Percentiles rank a stretch among this genome's conserved stretches.
Evolutionary conservation across 2,329 filamentous ascomycete species (phyloP).

Genomic region (Colletotrichum chlorophyti): DNA sequence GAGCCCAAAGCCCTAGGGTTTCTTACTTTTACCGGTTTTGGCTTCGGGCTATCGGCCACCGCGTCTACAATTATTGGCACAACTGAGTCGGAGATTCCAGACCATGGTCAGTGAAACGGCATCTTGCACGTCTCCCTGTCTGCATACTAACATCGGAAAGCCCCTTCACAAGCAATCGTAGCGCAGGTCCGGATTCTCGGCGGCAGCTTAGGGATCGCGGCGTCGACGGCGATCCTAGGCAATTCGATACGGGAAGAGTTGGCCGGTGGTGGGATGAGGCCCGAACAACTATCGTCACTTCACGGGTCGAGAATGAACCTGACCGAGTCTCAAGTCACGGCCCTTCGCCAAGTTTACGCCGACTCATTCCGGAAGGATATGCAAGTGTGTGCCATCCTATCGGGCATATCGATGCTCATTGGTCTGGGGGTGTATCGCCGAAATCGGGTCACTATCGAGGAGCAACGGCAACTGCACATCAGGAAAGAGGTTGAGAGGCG

Average conservation of each 20-base stretch:
- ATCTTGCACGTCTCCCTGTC: too few relatives aligned
- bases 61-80: conserved; percentile 53
- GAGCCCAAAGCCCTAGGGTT: conserved; percentile 56
- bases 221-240: conserved; percentile 54
- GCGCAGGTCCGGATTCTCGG: conserved; percentile 59
- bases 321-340: conserved; percentile 36
- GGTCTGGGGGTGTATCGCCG: conserved; percentile 48
- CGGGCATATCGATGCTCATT: conserved; percentile 46
- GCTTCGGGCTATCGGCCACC: conserved; percentile 56
- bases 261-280: conserved; percentile 35
- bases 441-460: conserved; percentile 36
- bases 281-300: conserved; percentile 37
- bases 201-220: conserved; percentile 61
- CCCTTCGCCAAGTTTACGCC: conserved; percentile 47
- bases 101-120: conserved; percentile 53
- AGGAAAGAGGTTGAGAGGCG: conserved; percentile 12
- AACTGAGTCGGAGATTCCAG: conserved; percentile 48
- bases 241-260: conserved; percentile 39
- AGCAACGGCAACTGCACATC: conserved; percentile 31
- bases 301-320: conserved; percentile 33
- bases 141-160: conserved; percentile 37
- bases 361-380: conserved; percentile 54
- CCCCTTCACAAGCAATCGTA: conserved; percentile 59
- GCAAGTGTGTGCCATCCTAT: conserved; percentile 50
- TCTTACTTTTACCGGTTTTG: conserved; percentile 57